Base-by-base conservation (phyloP, 352 stramenopile genomes). In the Stramenopiles sp. region DNA sequence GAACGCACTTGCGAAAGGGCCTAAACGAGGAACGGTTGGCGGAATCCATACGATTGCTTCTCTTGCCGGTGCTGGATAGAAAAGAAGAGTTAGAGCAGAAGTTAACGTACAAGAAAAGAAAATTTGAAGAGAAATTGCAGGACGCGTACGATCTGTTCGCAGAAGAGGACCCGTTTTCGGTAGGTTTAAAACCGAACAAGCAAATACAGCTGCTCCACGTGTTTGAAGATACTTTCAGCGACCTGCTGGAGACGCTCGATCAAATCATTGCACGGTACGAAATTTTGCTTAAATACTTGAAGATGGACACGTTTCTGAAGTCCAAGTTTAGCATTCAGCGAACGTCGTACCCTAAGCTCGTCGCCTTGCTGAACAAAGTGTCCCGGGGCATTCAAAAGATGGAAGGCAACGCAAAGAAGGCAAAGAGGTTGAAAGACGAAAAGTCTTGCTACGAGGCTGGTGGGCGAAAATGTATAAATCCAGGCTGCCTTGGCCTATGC, bases 81-180 rank as follows among this genome's bases (percentile, higher is more conserved):
- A 63, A 63, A 25, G 43, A 63, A 63, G 25, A 63, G 12, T 12
- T 25, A 18, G 43, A 63, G 43, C 12, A 63, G 43, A 63, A 63
- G 12, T 25, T 63, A 63, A 63, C 12, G 25, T 12, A 18, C 12
- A 25, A 25, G 25, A 63, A 63, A 25, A 63, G 25, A 25, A 63
- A 63, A 63, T 63, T 63, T 63, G 43, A 63, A 63, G 43, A 63
- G 25, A 63, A 63, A 63, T 63, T 63, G 25, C 43, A 25, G 12
- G 25, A 18, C 12, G 43, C 12, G 25, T 63, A 18, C 43, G 43
- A 63, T 18, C 12, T 12, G 43, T 63, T 63, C 12, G 43, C 12
- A 18, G 25, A 63, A 63, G 25, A 63, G 12, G 43, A 63, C 25
- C 43, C 43, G 25, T 63, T 63, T 25, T 12, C 12, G 25, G 43